Conservation (phyloP, 2,329 filamentous ascomycete species). For the Bertia moriformis region DNA sequence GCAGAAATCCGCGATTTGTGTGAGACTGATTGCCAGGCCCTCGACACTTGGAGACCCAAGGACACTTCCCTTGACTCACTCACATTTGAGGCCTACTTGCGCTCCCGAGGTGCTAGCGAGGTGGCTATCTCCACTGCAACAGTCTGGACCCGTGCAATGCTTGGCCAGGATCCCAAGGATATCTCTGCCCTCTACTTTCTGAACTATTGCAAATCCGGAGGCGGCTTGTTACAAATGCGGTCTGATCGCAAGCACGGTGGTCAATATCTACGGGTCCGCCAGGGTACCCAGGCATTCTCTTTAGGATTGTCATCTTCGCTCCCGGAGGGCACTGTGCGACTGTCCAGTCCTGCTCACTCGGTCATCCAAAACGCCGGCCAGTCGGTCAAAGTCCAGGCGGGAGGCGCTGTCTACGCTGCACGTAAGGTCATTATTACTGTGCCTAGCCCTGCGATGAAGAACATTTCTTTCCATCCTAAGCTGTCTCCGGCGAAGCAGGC, state of each 20-base stretch:
- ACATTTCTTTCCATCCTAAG: conserved; percentile 28
- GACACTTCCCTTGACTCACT: conserved; percentile 16
- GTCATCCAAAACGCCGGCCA: conserved; percentile 11
- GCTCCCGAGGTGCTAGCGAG: conserved; percentile 12
- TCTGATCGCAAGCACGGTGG: conserved; percentile 35
- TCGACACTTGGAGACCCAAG: conserved; percentile 10
- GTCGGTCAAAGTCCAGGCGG: conserved; percentile 10
- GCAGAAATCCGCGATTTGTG: conserved; percentile 17
- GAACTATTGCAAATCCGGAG: conserved; percentile 35
- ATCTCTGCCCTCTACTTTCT: conserved; percentile 37
- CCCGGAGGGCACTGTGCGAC: conserved; percentile 9
- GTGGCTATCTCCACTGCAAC: conserved; percentile 18
- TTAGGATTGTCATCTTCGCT: conserved; percentile 19
- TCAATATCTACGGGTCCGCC: conserved; percentile 31
- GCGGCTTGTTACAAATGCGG: conserved; percentile 33
- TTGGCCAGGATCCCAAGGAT: conserved; percentile 31
- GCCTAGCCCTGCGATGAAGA: conserved; percentile 26
- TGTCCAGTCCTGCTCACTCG: conserved; percentile 14
- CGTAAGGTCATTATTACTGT: conserved; percentile 31
- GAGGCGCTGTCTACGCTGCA: conserved; percentile 14
- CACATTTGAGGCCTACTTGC: conserved; percentile 21
- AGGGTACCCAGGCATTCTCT: conserved; percentile 28
- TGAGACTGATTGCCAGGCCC: conserved; percentile 20
- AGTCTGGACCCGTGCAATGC: conserved; percentile 31
- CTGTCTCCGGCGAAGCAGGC: conserved; percentile 24